Evolutionary conservation across 148 eudicot species (phyloP), one percentile per base, ranked within the genome.

Genomic region (Gaultheria prostrata): DNA sequence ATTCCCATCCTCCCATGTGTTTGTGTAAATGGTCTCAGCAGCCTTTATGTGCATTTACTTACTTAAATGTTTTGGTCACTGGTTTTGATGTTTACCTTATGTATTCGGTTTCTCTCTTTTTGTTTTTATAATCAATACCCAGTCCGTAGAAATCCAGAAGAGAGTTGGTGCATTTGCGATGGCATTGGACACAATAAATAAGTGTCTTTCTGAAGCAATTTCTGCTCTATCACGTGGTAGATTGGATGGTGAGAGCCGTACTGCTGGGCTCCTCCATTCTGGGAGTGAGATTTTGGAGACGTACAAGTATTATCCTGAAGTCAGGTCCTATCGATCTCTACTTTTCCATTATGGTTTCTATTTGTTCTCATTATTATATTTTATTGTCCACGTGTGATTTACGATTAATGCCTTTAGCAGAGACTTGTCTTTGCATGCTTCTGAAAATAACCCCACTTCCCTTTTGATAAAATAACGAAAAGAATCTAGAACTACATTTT

Each of bases 101-200:
- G 15, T 76, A 30, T 56, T 39, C 1, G 14, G 56, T 81, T 32
- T 73, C 33, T 57, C 73, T 43, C 17, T 30, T 57, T 32, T 69
- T 82, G 82, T 0, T 83, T 43, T 65, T 53, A 73, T 33, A 4
- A 70, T 70, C 32, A 70, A 56, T 32, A 82, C 83, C 35, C 93
- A 96, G 98, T 92, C 97, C 28, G 88, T 96, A 82, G 98, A 96
- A 89, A 90, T 96, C 84, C 97, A 93, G 88, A 90, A 90, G 92
- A 89, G 98, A 88, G 90, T 96, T 77, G 98, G 98, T 84, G 98
- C 97, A 50, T 96, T 96, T 90, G 94, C 95, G 69, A 89, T 92
- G 88, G 98, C 98, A 26, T 82, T 96, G 86, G 97, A 92, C 79
- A 94, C 93, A 54, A 88, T 93, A 84, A 96, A 96, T 91, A 93